Percentiles rank a stretch among this genome's conserved stretches.
Conservation (phyloP, 1,284 basidiomycete genomes). For the Fomitopsis palustris region DNA sequence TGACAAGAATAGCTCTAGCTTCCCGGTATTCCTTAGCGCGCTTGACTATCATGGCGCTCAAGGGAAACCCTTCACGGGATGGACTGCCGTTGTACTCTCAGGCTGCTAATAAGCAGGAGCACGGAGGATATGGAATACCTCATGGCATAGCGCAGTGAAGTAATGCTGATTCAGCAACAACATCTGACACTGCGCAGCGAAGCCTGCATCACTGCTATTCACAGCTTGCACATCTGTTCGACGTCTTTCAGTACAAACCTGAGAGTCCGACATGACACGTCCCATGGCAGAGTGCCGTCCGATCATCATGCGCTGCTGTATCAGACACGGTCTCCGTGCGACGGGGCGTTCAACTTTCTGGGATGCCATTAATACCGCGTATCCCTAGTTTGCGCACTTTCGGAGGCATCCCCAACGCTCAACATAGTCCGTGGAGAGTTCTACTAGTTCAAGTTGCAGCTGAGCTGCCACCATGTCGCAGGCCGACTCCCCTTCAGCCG, state of each 20-base stretch:
- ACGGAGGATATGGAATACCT: too few species aligned
- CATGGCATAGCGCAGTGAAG: too few species aligned
- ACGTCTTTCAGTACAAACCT: neutral
- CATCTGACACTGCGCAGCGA: too few species aligned
- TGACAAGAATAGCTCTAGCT: too few species aligned
- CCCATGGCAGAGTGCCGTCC: neutral
- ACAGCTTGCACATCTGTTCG: neutral
- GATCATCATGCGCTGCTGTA: neutral
- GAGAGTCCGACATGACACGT: neutral
- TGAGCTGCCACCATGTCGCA: constrained; percentile 12
- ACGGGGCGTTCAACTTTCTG: neutral
- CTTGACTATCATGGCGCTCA: too few species aligned
- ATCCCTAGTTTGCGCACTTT: neutral
- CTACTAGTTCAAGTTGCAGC: constrained; percentile 1
- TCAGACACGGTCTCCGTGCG: neutral
- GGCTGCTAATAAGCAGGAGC: too few species aligned
- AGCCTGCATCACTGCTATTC: too few species aligned
- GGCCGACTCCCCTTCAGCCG: neutral
- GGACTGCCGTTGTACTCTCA: too few species aligned
- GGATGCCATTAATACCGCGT: neutral
- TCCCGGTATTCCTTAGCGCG: too few species aligned
- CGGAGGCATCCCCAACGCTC: neutral
- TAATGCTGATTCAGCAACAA: too few species aligned
- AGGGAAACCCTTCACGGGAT: too few species aligned
- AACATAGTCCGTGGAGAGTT: neutral